Evolutionary conservation across 306 rosid species (phyloP), one percentile per base, ranked within the genome.

Genomic region (Begonia loranthoides): DNA sequence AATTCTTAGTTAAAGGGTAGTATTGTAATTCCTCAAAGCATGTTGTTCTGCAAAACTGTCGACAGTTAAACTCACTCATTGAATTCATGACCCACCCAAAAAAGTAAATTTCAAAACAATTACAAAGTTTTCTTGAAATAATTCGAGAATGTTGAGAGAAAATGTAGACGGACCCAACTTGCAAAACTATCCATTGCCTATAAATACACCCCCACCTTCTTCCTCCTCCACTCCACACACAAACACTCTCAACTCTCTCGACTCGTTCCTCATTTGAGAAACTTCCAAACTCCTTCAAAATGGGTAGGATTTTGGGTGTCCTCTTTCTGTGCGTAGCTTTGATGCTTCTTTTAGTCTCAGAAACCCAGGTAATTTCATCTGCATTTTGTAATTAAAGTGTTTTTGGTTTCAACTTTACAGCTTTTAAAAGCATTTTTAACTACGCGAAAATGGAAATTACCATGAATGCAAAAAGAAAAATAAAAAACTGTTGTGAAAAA

Each of bases 261-360:
- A 12, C 47, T 43, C 47, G 15, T 43, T 19, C 22, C 36, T 28
- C 9, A 9, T 15, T 34, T 14, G 12, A 10, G 53, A 4, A 17
- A 11, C 53, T 14, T 28, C 36, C 4, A 3, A 43, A 43, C 6
- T 43, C 47, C 55, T 52, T 28, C 57, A 52, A 44, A 12, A 62
- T 62, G 66, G 54, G 47, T 16, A 16, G 36, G 10, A 45, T 28
- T 17, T 17, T 53, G 1, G 47, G 60, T 52, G 36, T 36, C 51
- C 21, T 53, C 59, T 15, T 62, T 41, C 8, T 54, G 10, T 53
- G 43, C 54, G 52, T 53, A 17, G 66, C 66, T 34, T 33, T 53
- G 4, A 6, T 62, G 39, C 48, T 53, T 52, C 53, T 46, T 15
- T 53, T 62, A 6, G 17, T 53, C 2, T 36, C 58, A 45, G 38